Evolutionary conservation across 1,284 basidiomycete genomes (phyloP), one percentile per base, ranked within the genome.

Genomic region (Cryptococcus depauperatus): DNA sequence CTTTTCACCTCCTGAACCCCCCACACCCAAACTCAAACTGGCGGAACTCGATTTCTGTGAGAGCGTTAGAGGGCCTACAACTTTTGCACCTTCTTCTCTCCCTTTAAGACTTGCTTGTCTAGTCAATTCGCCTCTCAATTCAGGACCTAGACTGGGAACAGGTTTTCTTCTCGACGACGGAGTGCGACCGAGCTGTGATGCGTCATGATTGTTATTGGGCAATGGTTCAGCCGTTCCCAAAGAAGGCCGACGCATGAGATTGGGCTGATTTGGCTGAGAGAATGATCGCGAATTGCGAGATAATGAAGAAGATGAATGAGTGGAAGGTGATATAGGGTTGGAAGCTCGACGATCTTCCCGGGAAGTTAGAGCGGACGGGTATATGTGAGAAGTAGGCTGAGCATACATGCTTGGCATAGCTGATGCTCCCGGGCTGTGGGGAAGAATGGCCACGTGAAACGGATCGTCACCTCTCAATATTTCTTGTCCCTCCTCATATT

Each of bases 111-210:
- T 43, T 35, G 30, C 35, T 40, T 58, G 39, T 27, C 50, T 48
- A 3, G 50, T 47, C 43, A 61, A 29, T 46, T 61, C 38, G 8
- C 44, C 43, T 23, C 58, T 41, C 35, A 62, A 37, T 35, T 62
- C 60, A 16, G 56, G 50, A 6, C 60, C 60, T 0, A 62, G 47
- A 19, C 47, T 51, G 2, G 61, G 61, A 2, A 62, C 61, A 39
- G 61, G 58, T 45, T 61, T 62, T 21, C 60, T 32, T 43, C 49
- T 54, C 11, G 29, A 32, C 22, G 44, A 46, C 1, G 38, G 28
- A 13, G 38, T 43, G 41, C 49, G 43, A 10, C 39, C 39, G 14
- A 41, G 11, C 14, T n/a, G 16, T 11, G 25, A 21, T 11, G 23
- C 37, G 3, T 22, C 35, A 19, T 16, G 6, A 23, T 37, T 37